These are phyloP conservation scores for Mangifera indica DNA, from an alignment of 345 rosid species.

Conservation along the genomic window DNA sequence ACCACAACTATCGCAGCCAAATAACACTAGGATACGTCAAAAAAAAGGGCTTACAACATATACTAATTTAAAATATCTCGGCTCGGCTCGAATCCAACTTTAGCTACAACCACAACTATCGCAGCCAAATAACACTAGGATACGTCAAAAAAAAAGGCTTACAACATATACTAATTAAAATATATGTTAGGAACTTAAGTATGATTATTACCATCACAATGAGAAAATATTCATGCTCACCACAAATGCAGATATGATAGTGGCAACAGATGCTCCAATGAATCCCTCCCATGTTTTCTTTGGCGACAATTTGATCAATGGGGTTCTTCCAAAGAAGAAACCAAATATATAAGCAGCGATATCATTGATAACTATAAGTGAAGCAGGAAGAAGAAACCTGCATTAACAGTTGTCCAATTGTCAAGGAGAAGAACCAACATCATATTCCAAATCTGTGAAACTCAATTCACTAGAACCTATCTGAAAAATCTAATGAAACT, in stretches of 20 bases:
- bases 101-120: background rate
- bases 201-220: background rate
- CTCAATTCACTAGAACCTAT: slow-evolving; percentile 5
- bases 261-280: slow-evolving; percentile 87
- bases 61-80: background rate
- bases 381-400: slow-evolving; percentile 98
- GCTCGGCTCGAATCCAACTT: too few species aligned
- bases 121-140: slow-evolving; percentile 1
- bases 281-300: slow-evolving; percentile 99
- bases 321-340: slow-evolving; percentile 97
- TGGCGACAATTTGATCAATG: slow-evolving; percentile 90
- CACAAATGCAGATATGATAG: slow-evolving; percentile 85
- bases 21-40: background rate
- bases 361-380: slow-evolving; percentile 93
- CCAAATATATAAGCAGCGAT: slow-evolving; percentile 83
- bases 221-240: slow-evolving; percentile 39
- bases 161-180: background rate
- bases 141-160: background rate
- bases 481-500: too few species aligned
- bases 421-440: slow-evolving; percentile 14
- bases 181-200: background rate
- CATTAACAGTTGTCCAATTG: slow-evolving; percentile 17
- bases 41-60: background rate
- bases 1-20: slow-evolving; percentile 1
- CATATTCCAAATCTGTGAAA: background rate